phyloP scores from a whole-genome alignment of 2,329 filamentous ascomycete genomes.

The Fusarium compactum region DNA sequence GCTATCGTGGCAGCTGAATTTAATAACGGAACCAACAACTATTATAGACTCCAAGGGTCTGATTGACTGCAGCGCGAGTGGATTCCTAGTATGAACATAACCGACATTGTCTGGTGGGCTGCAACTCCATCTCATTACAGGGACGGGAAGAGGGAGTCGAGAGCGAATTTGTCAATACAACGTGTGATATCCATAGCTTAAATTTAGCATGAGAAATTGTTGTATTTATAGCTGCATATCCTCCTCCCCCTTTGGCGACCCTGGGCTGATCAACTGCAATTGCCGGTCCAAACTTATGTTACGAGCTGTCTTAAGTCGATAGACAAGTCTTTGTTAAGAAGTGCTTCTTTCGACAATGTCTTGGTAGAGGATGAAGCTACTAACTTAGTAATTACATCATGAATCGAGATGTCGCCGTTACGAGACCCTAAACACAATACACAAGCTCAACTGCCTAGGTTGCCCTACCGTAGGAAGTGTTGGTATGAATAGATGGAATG shows the following conservation, averaged over 20 bases:
- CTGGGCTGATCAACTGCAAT: slow-evolving; percentile 26
- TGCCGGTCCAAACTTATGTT: slow-evolving; percentile 21
- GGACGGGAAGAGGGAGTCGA: slow-evolving; percentile 2
- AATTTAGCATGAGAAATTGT: slow-evolving; percentile 27
- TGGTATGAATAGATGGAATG: background rate
- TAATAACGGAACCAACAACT: background rate
- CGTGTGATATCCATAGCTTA: slow-evolving; percentile 18
- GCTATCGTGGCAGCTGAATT: slow-evolving; percentile 7
- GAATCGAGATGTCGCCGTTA: slow-evolving; percentile 17
- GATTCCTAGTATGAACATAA: slow-evolving; percentile 11
- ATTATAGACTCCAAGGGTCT: background rate
- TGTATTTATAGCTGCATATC: slow-evolving; percentile 32
- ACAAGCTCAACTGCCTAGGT: background rate
- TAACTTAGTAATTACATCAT: background rate
- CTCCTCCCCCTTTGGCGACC: slow-evolving; percentile 27
- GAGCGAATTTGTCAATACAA: slow-evolving; percentile 14
- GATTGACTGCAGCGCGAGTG: background rate
- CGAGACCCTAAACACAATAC: background rate
- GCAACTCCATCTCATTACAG: slow-evolving; percentile 21
- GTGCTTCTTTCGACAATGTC: background rate
- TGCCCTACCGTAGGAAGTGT: slow-evolving; percentile 11
- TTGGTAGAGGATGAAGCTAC: background rate
- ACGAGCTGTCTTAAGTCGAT: background rate
- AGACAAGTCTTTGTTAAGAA: background rate
- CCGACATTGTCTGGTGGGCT: slow-evolving; percentile 5